A percentile compares a stretch with the other conserved stretches of the same genome.
Evolutionary conservation across 768 basidiomycete genomes (phyloP).

Genomic region (Hemileccinum rubropunctum): DNA sequence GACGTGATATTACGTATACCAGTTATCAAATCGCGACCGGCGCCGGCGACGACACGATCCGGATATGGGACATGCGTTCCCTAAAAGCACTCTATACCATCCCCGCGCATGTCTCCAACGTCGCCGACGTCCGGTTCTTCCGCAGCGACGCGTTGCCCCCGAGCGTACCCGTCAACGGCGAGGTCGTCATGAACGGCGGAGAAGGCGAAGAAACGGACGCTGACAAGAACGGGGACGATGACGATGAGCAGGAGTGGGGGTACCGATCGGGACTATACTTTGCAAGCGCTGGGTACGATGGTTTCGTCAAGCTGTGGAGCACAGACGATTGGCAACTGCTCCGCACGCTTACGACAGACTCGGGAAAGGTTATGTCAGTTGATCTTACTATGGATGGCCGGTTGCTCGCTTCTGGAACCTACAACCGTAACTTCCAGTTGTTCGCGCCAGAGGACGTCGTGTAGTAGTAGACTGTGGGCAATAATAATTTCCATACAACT

Average conservation of each 20-base stretch:
- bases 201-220: constrained; percentile 35
- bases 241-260: constrained; percentile 50
- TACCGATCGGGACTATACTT: constrained; percentile 91
- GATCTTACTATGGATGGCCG: constrained; percentile 84
- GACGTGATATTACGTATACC: constrained; percentile 11
- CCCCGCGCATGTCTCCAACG: constrained; percentile 92
- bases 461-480: constrained; percentile 21
- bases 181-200: constrained; percentile 51
- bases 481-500: constrained; percentile 26
- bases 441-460: constrained; percentile 74
- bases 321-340: constrained; percentile 97
- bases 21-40: constrained; percentile 98
- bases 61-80: constrained; percentile 97
- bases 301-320: constrained; percentile 93
- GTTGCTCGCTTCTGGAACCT: constrained; percentile 85
- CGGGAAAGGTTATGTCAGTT: constrained; percentile 99
- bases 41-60: constrained; percentile 94
- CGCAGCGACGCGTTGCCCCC: constrained; percentile 52
- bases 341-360: constrained; percentile 85
- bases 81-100: constrained; percentile 93
- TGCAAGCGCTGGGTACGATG: constrained; percentile 92
- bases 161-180: constrained; percentile 41
- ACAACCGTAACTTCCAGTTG: constrained; percentile 92
- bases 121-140: constrained; percentile 96
- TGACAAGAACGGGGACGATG: constrained; percentile 28